phyloP scores from a whole-genome alignment of 352 stramenopile species.

The Peronosclerospora sorghi region DNA sequence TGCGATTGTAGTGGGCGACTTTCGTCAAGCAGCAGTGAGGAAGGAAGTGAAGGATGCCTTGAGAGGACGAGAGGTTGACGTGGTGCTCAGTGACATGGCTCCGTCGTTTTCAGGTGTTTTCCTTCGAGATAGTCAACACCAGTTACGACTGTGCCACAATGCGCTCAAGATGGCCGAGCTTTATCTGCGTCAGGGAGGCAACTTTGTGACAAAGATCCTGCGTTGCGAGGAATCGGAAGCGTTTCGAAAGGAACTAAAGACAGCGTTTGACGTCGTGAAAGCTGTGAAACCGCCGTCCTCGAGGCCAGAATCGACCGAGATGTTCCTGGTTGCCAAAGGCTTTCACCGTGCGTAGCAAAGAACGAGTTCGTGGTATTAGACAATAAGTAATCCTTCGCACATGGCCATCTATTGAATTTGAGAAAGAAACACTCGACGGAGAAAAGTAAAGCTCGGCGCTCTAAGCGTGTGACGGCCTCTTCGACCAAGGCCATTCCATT shows the following conservation, averaged over 20 bases:
- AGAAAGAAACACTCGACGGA: constrained; percentile 12
- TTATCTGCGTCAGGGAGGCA: constrained; percentile 59
- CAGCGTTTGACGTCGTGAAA: constrained; percentile 47
- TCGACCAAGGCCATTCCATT: constrained; percentile 19
- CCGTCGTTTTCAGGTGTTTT: constrained; percentile 73
- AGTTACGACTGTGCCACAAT: constrained; percentile 79
- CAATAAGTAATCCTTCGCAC: constrained; percentile 8
- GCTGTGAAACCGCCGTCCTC: constrained; percentile 75
- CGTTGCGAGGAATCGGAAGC: constrained; percentile 62
- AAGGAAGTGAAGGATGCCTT: constrained; percentile 44
- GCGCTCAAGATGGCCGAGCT: constrained; percentile 78
- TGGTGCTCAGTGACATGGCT: constrained; percentile 86
- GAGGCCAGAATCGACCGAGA: constrained; percentile 70
- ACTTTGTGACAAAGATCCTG: constrained; percentile 79
- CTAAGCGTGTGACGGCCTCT: constrained; percentile 20
- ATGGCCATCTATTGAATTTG: constrained; percentile 24
- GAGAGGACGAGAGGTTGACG: constrained; percentile 36
- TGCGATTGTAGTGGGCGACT: constrained; percentile 69
- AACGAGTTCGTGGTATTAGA: not conserved
- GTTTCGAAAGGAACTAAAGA: constrained; percentile 68
- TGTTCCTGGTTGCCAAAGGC: constrained; percentile 74
- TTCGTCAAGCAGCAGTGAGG: constrained; percentile 47
- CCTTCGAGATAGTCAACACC: constrained; percentile 61
- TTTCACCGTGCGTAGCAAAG: constrained; percentile 21
- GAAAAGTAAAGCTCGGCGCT: constrained; percentile 7